Base-by-base conservation (phyloP, 192 early-diverging fungal species). In the Gigaspora rosea region DNA sequence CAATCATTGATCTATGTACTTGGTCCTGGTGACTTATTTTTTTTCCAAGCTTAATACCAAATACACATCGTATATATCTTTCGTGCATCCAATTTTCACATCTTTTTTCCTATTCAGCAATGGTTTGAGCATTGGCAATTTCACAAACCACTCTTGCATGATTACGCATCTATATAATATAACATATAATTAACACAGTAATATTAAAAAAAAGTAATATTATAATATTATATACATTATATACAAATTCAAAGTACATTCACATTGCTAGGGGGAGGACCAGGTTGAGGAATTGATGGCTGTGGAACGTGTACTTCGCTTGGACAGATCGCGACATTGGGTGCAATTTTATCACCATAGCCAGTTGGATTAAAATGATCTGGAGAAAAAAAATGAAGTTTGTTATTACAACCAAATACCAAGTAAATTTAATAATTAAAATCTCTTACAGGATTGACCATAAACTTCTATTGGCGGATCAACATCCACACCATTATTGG, bases 401-500 rank as follows among this genome's bases (percentile, higher is more conserved):
- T 71, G 20, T 49, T 52, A 51, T 71, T 71, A 54, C 49, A 50
- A 8, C 47, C 46, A 47, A 47, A 70, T 41, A 70, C 11, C 41
- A 70, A 70, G 41, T 8, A 70, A 22, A 70, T n/a, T 70, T 50
- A 27, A 70, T 51, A 48, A n/a, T n/a, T n/a, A 52, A 70, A 70
- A 65, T 70, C 68, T 50, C 68, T 70, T 70, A 70, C 68, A 52
- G n/a, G 68, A 48, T 70, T 70, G 68, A 51, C 68, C 68, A 50
- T 6, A 51, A 52, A 51, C 68, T 51, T 12, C 33, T 71, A 71
- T 49, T 10, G n/a, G n/a, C n/a, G 68, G 68, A 49, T 20, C 51
- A 54, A 71, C 7, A 1, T 35, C 27, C 10, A 71, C 68, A 27
- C 68, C 2, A 52, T 52, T 52, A 52, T 71, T 67, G 6, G 68